These are phyloP conservation scores for Bacterosira constricta DNA, from an alignment of 108 stramenopile species.

Conservation along the genomic window DNA sequence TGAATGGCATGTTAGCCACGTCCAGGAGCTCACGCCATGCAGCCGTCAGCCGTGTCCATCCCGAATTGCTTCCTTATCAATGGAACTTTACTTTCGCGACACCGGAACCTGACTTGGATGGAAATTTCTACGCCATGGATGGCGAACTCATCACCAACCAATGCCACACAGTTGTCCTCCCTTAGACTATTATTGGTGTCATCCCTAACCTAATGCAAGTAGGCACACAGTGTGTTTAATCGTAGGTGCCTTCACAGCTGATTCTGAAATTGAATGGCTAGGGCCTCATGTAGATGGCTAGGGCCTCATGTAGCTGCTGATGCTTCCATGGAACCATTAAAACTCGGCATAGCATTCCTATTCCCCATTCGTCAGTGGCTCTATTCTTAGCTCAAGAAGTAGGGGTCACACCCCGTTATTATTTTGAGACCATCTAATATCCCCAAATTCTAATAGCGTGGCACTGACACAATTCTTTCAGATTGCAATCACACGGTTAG, in stretches of 20 bases:
- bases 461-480: conserved; percentile 9
- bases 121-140: neutral
- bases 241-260: neutral
- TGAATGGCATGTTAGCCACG: neutral
- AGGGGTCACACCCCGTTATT: conserved; percentile 9
- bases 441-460: neutral
- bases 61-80: conserved; percentile 16
- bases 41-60: neutral
- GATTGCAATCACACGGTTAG: neutral
- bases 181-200: neutral
- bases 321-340: neutral
- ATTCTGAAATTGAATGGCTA: neutral
- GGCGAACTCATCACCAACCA: conserved; percentile 1
- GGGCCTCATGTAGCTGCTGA: neutral
- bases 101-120: neutral
- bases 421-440: conserved; percentile 6
- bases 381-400: conserved; percentile 1
- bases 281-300: neutral
- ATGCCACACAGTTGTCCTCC: neutral
- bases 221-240: neutral
- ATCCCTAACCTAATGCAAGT: neutral
- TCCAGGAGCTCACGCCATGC: neutral
- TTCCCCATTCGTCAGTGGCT: conserved; percentile 12
- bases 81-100: conserved; percentile 26
- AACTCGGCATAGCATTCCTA: conserved; percentile 5